A percentile compares a stretch with the other conserved stretches of the same genome.
phyloP scores from a whole-genome alignment of 768 basidiomycete genomes.

The Psilocybe sp. region DNA sequence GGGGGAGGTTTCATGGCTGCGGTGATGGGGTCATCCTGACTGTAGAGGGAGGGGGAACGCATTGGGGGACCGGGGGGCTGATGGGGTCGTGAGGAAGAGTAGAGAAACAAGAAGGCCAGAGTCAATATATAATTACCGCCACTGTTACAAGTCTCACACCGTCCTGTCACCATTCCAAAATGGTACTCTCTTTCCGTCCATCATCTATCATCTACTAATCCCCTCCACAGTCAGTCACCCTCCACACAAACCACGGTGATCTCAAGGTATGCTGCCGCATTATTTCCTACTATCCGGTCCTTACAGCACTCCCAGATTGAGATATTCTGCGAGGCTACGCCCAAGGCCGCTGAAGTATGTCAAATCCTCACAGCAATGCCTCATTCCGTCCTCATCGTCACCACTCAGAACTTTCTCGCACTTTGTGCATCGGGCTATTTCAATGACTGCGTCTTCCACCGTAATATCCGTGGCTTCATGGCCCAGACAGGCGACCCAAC shows the following conservation, averaged over 20 bases:
- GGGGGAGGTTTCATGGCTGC: conserved; percentile 62
- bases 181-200: conserved; percentile 26
- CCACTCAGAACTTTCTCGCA: conserved; percentile 85
- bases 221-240: conserved; percentile 76
- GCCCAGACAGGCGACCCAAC: conserved; percentile 88
- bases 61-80: conserved; percentile 38
- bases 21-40: conserved; percentile 74
- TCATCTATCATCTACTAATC: conserved; percentile 16
- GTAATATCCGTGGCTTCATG: conserved; percentile 97
- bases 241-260: conserved; percentile 93
- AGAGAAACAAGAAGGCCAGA: conserved; percentile 7
- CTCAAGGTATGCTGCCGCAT: conserved; percentile 63
- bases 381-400: conserved; percentile 8
- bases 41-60: conserved; percentile 71
- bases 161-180: conserved; percentile 19
- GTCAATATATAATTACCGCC: conserved; percentile 3
- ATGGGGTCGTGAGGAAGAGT: conserved; percentile 28
- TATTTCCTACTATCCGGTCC: neutral
- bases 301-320: conserved; percentile 62
- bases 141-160: conserved; percentile 17
- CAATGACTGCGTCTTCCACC: conserved; percentile 82
- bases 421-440: conserved; percentile 89
- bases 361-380: conserved; percentile 8
- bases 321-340: conserved; percentile 95
- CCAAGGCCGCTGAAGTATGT: conserved; percentile 87